Percentiles rank a stretch among this genome's conserved stretches.
Conservation (phyloP, 2,329 filamentous ascomycete species). For the Fusarium oligoseptatum region DNA sequence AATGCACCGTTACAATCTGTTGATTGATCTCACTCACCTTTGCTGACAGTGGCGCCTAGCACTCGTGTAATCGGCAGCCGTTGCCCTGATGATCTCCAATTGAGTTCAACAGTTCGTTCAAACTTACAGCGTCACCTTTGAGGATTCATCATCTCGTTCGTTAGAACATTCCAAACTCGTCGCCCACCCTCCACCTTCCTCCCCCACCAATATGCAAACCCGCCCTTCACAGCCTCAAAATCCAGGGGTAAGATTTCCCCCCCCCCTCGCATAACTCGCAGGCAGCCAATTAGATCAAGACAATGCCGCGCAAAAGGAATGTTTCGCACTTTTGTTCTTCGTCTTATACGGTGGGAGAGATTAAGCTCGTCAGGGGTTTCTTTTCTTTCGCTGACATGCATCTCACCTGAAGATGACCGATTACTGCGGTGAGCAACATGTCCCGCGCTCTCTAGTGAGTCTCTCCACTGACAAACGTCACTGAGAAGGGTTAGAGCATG, state of each 20-base stretch:
- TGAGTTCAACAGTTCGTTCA: neutral
- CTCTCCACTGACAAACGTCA: conserved; percentile 14
- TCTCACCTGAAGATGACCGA: conserved; percentile 16
- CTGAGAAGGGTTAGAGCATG: neutral
- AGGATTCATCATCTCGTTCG: neutral
- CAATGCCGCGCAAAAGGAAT: neutral
- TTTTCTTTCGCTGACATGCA: conserved; percentile 8
- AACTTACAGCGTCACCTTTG: neutral
- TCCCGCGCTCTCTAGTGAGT: neutral
- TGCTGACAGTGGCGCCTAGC: neutral
- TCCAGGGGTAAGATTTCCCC: conserved; percentile 30
- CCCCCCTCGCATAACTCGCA: neutral
- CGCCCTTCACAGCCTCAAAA: conserved; percentile 27
- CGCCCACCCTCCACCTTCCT: neutral
- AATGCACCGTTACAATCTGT: neutral
- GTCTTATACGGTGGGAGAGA: conserved; percentile 11
- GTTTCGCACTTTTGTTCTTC: conserved; percentile 2
- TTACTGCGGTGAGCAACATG: conserved; percentile 1
- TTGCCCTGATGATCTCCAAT: conserved; percentile 3
- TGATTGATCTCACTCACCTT: neutral
- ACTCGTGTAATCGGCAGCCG: conserved; percentile 3
- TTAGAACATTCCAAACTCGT: neutral
- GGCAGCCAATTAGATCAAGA: conserved; percentile 19
- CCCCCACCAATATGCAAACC: neutral
- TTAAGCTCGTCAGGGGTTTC: conserved; percentile 20